Evolutionary conservation across 2,329 filamentous ascomycete genomes (phyloP), one percentile per base, ranked within the genome.

Genomic region (Phyllosticta paracitricarpa): DNA sequence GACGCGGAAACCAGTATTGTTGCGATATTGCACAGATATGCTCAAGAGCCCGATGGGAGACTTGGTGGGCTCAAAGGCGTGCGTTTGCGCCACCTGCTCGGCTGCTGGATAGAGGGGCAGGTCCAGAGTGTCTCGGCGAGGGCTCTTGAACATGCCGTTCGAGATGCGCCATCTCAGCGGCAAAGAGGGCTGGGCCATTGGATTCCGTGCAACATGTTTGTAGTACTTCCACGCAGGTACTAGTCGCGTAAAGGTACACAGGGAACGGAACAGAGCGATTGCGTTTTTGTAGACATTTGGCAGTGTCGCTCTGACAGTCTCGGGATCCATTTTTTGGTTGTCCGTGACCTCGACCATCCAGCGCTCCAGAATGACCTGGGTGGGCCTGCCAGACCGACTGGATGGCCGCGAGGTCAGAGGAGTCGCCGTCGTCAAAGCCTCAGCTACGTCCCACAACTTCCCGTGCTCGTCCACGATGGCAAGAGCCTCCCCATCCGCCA

Each of bases 231-330:
- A 96, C 25, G 89, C 86, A 2, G 94, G 94, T 64, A 96, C 78
- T 64, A 97, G 83, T 68, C 89, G 88, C 51, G 90, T 84, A 60
- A 89, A 89, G 57, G 89, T 85, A 73, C 89, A 96, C 54, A 99
- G 81, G 1, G 91, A 91, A 63, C 94, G 84, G 75, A 97, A 97
- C 68, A 97, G 85, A 66, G 97, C 89, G 65, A 99, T 96, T 68
- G 89, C 91, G 76, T 96, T 94, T 77, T 99, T 99, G 81, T 99
- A 99, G 62, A 96, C 86, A 58, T 90, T 93, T 14, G 94, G 91
- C 58, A 97, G 78, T 17, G 14, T 57, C 55, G 54, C 52, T 54
- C 60, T 55, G 52, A 17, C 54, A 30, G 51, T 51, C 52, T 61
- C 60, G 33, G 83, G 78, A 55, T 83, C 79, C 59, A 75, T 79